phyloP scores from a whole-genome alignment of 495 filamentous ascomycete genomes.

The Cryomyces minteri region DNA sequence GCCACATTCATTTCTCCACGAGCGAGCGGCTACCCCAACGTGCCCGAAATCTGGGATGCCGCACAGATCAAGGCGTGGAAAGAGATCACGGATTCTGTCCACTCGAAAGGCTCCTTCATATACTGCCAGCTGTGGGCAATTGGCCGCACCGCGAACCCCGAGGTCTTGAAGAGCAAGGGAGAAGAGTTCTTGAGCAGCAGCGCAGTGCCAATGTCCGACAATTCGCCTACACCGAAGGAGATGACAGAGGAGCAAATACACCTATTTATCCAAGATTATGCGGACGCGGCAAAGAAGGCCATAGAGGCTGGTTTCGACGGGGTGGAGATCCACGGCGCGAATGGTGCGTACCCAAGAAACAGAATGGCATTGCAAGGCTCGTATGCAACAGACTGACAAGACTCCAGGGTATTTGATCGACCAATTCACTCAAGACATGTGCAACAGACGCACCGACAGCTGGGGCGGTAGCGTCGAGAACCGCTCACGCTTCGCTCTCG shows the following conservation, averaged over 20 bases:
- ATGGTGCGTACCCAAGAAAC: constrained; percentile 23
- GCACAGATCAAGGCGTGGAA: constrained; percentile 47
- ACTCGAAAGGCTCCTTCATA: constrained; percentile 43
- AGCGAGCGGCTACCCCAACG: constrained; percentile 33
- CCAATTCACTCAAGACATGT: constrained; percentile 47
- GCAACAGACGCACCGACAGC: constrained; percentile 42
- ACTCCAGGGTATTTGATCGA: constrained; percentile 38
- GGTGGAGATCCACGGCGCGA: constrained; percentile 57
- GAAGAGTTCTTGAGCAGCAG: constrained; percentile 29
- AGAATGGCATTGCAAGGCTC: no score
- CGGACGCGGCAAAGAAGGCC: constrained; percentile 40
- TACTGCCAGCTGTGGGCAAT: constrained; percentile 50
- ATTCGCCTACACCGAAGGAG: constrained; percentile 22
- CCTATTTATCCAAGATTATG: constrained; percentile 36
- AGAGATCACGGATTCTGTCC: constrained; percentile 43
- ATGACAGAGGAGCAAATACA: constrained; percentile 40
- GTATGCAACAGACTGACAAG: no score
- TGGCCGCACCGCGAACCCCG: constrained; percentile 34
- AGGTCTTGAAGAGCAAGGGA: constrained; percentile 20
- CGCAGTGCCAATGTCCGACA: constrained; percentile 22
- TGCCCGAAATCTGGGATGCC: constrained; percentile 42
- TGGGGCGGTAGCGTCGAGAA: constrained; percentile 63
- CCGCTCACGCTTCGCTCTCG: constrained; percentile 44
- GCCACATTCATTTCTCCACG: constrained; percentile 40
- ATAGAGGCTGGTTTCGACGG: constrained; percentile 58